Base-by-base conservation (phyloP, 495 filamentous ascomycete genomes). In the Clohesyomyces aquaticus region DNA sequence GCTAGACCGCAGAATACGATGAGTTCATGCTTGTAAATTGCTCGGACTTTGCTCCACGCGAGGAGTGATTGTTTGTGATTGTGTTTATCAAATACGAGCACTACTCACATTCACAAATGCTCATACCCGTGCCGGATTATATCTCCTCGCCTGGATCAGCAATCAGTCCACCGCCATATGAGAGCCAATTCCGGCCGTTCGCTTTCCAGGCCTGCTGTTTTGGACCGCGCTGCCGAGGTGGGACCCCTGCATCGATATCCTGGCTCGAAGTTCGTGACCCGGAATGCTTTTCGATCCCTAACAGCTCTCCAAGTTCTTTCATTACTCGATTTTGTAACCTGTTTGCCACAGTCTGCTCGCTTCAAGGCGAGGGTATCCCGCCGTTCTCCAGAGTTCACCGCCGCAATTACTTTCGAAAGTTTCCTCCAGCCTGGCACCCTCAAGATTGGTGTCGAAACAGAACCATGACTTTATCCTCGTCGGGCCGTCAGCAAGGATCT, bases 401-500 rank as follows among this genome's bases (percentile, higher is more conserved):
- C 14, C 41, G 56, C 49, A 59, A 38, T 9, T 19, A 59, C 49
- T 59, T 21, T 59, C 49, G 38, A 43, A 55, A 32, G 41, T 28
- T 25, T n/a, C 23, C 21, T 22, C 56, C 27, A 50, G 19, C 16
- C 43, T 28, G 8, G 27, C 26, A 25, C 6, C 28, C 29, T 29
- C 25, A 52, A 32, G 11, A 52, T 52, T 16, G 25, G 18, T 16
- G 29, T 52, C 29, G 49, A 52, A 52, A 29, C 49, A 38, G 49
- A 46, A 53, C 19, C 21, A 50, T 29, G 22, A 48, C 23, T 61
- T 61, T 61, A 61, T 61, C 58, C 58, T 61, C 47, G 35, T 43
- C 58, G 58, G 58, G 41, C 58, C 58, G 58, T 18, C 25, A 26
- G 58, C 58, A 61, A 61, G 58, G 58, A 25, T 61, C 18, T 45